These are phyloP conservation scores for Exophiala oligosperma DNA, from an alignment of 2,329 filamentous ascomycete genomes.

Conservation along the genomic window DNA sequence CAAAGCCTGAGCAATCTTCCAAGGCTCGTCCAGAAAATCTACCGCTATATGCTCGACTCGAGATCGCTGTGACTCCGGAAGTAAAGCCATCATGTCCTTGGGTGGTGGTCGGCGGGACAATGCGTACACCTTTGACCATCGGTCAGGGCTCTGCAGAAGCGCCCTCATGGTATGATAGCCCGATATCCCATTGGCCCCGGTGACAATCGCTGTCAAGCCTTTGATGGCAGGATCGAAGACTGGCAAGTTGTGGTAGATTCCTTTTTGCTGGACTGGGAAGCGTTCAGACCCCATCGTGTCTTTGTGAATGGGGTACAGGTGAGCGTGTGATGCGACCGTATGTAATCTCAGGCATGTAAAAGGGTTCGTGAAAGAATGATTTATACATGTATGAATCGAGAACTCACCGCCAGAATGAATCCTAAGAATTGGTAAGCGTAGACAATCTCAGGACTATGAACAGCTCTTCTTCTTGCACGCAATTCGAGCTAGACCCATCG, in stretches of 20 bases:
- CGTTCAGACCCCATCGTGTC: too few relatives aligned
- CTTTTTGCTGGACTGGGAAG: slow-evolving; percentile 26
- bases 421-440: slow-evolving; percentile 1
- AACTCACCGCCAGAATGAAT: not conserved
- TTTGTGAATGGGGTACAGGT: not conserved
- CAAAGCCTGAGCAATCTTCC: slow-evolving; percentile 31
- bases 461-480: not conserved
- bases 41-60: slow-evolving; percentile 45
- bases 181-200: slow-evolving; percentile 55
- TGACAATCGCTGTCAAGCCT: slow-evolving; percentile 53
- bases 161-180: slow-evolving; percentile 53
- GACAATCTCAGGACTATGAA: not conserved
- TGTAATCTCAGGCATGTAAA: not conserved
- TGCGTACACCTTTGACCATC: slow-evolving; percentile 55
- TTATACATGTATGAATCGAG: not conserved
- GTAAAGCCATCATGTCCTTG: slow-evolving; percentile 22
- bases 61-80: slow-evolving; percentile 36
- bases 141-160: slow-evolving; percentile 45
- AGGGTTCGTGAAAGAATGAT: not conserved
- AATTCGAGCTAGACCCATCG: not conserved
- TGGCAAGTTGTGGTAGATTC: slow-evolving; percentile 53
- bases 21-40: slow-evolving; percentile 35
- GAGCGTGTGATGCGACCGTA: not conserved
- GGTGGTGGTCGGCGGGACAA: slow-evolving; percentile 47
- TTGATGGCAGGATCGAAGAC: slow-evolving; percentile 43